Evolutionary conservation across 2,329 filamentous ascomycete genomes (phyloP), one percentile per base, ranked within the genome.

Genomic region (Fonsecaea nubica): DNA sequence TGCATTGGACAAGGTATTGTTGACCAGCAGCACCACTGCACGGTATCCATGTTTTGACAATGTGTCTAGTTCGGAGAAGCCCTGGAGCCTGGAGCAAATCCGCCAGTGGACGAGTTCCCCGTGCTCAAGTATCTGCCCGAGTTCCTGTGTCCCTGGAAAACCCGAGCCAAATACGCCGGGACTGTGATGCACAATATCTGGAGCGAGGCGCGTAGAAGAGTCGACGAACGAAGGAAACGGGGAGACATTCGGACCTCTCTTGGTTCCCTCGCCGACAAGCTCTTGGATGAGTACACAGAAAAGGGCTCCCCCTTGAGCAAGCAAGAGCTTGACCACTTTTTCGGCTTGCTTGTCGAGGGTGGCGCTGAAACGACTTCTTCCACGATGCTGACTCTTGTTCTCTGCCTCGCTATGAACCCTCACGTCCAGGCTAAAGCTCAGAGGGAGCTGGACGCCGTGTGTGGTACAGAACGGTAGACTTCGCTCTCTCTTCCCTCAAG

Each of bases 351-450:
- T 7, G 63, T 65, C 4, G 63, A 65, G 36, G 63, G 63, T 8
- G 65, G 65, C 18, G 62, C 65, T n/a, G 65, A 67, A 15, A 67
- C 65, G 10, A 67, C 65, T 1, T 33, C 65, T 3, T 62, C 62
- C 4, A 56, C 65, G 6, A 58, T 54, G 12, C 52, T 67, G 57
- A 64, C 62, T 6, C 45, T 35, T 5, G 62, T 67, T 0, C 40
- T 67, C 38, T 25, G 50, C 4, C 58, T 86, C 72, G 80, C 78
- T 10, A 77, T 84, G n/a, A 82, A 82, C 40, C 82, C 81, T 0
- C 79, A 82, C 8, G 82, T 85, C 57, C 83, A 85, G 62, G 69
- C 70, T 15, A 85, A 84, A 68, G 83, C 81, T 0, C 80, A 80
- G 67, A 75, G 73, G 7, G 77, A 82, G 55, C 72, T 87, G 12